phyloP scores from a whole-genome alignment of 2,329 filamentous ascomycete species.

The Bipolaris zeicola region DNA sequence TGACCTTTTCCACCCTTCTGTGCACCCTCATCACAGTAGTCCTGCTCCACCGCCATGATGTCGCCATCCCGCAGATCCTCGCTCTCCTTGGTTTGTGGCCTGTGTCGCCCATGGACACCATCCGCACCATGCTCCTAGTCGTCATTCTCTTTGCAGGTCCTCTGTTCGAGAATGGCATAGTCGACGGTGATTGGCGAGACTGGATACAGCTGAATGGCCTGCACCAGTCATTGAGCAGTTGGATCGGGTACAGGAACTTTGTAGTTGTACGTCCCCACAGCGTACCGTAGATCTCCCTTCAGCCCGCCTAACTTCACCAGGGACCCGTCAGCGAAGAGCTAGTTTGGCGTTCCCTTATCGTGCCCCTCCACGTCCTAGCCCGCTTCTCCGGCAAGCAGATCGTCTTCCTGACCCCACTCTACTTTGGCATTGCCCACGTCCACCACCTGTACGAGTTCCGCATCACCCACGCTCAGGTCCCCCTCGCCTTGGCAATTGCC shows the following conservation, averaged over 20 bases:
- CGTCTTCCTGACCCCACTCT: constrained; percentile 81
- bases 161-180: constrained; percentile 77
- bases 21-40: constrained; percentile 71
- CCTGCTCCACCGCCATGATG: constrained; percentile 64
- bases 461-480: constrained; percentile 74
- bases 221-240: constrained; percentile 66
- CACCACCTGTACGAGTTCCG: constrained; percentile 97
- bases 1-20: constrained; percentile 73
- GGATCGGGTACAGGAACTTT: constrained; percentile 85
- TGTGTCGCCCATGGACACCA: constrained; percentile 66
- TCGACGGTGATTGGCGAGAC: constrained; percentile 70
- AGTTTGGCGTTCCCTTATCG: constrained; percentile 85
- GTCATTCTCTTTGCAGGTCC: constrained; percentile 81
- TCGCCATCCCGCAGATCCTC: constrained; percentile 60
- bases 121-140: constrained; percentile 71
- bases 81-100: constrained; percentile 84
- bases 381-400: constrained; percentile 58
- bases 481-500: constrained; percentile 66
- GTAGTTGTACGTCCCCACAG: constrained; percentile 68
- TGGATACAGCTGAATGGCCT: constrained; percentile 65
- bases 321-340: constrained; percentile 91
- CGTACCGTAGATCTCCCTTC: not conserved
- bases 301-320: constrained; percentile 24
- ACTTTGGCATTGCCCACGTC: constrained; percentile 91
- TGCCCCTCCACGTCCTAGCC: constrained; percentile 80